phyloP scores from a whole-genome alignment of 2,329 filamentous ascomycete genomes.

The Beauveria varroae region DNA sequence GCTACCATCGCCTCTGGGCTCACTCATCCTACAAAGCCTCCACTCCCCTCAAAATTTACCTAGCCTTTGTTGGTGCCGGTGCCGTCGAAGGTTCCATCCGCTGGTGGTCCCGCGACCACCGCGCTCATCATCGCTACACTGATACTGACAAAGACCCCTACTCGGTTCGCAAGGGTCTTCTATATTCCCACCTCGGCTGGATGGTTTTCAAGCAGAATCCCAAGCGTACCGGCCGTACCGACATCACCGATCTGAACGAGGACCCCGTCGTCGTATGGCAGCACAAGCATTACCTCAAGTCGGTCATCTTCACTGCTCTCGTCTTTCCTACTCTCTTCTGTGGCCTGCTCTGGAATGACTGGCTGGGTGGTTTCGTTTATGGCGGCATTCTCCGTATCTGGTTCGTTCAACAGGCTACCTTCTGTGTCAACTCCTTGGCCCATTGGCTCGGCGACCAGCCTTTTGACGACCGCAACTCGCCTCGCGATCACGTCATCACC shows the following conservation, averaged over 20 bases:
- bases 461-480: conserved; percentile 88
- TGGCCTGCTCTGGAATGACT: conserved; percentile 75
- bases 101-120: conserved; percentile 85
- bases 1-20: conserved; percentile 68
- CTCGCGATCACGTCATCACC: conserved; percentile 80
- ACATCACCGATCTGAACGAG: conserved; percentile 83
- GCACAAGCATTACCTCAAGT: conserved; percentile 79
- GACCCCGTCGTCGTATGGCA: conserved; percentile 81
- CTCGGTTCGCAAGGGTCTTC: conserved; percentile 78
- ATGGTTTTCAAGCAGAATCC: conserved; percentile 93
- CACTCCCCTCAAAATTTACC: conserved; percentile 70
- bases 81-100: conserved; percentile 79
- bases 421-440: conserved; percentile 86
- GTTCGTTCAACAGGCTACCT: conserved; percentile 86
- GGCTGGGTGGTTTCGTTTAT: conserved; percentile 75
- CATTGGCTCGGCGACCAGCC: conserved; percentile 91
- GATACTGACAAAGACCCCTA: conserved; percentile 90
- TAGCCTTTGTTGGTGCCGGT: conserved; percentile 73
- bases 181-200: conserved; percentile 77
- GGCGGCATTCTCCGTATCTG: conserved; percentile 79
- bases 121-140: conserved; percentile 85
- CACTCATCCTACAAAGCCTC: conserved; percentile 77
- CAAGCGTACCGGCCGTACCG: conserved; percentile 78
- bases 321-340: conserved; percentile 68
- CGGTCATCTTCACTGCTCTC: conserved; percentile 69